phyloP scores from a whole-genome alignment of 2,329 filamentous ascomycete genomes.

The Microcyclospora pomicola region DNA sequence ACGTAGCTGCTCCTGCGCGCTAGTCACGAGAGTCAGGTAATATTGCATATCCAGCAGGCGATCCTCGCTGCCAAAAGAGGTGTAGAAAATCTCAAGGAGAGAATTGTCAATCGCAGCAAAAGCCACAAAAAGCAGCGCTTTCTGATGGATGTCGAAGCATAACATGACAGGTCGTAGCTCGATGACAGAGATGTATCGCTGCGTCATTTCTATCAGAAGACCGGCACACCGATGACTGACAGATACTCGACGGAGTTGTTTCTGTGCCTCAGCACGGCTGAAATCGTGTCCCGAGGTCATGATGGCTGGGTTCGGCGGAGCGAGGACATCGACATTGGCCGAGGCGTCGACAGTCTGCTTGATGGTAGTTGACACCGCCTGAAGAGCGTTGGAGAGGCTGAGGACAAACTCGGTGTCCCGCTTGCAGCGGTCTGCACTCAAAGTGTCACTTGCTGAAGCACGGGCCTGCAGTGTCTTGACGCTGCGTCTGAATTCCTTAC shows the following conservation, averaged over 20 bases:
- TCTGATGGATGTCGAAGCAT: neutral
- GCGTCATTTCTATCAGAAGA: slow-evolving; percentile 8
- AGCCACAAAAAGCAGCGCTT: slow-evolving; percentile 1
- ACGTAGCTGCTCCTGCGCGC: neutral
- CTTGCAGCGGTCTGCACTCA: slow-evolving; percentile 1
- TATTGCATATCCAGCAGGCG: slow-evolving; percentile 1
- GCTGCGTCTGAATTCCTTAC: slow-evolving; percentile 4
- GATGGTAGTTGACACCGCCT: slow-evolving; percentile 1
- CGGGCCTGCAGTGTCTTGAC: neutral
- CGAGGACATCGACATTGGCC: neutral
- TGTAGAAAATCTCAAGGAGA: slow-evolving; percentile 6
- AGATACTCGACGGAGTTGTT: neutral
- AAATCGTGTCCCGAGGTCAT: neutral
- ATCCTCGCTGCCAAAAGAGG: neutral
- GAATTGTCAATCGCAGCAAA: slow-evolving; percentile 8
- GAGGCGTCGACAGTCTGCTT: slow-evolving; percentile 1
- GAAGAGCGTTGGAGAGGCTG: neutral
- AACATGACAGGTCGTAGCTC: slow-evolving; percentile 7
- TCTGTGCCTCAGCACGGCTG: neutral
- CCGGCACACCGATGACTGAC: slow-evolving; percentile 1
- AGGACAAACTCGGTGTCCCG: neutral
- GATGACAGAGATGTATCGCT: slow-evolving; percentile 7
- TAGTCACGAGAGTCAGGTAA: slow-evolving; percentile 1
- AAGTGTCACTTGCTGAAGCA: too few species aligned
- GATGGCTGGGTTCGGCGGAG: neutral